These are phyloP conservation scores for Sporothrix mexicana DNA, from an alignment of 2,329 filamentous ascomycete species.

Conservation along the genomic window DNA sequence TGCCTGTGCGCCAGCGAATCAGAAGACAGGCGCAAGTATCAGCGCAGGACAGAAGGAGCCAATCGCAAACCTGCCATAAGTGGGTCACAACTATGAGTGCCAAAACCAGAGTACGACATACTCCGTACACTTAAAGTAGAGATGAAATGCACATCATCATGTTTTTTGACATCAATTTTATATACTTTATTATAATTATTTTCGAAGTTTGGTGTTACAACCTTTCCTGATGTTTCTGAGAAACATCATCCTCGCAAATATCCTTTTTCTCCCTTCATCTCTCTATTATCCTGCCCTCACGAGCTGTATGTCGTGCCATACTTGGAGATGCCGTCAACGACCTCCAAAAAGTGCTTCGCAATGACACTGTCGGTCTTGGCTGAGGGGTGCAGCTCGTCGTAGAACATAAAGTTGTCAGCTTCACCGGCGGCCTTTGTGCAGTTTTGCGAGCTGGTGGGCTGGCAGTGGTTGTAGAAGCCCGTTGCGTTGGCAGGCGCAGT, in stretches of 20 bases:
- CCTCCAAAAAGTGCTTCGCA: slow-evolving; percentile 48
- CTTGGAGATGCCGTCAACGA: slow-evolving; percentile 49
- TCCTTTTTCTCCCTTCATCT: slow-evolving; percentile 5
- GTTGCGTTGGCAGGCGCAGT: slow-evolving; percentile 67
- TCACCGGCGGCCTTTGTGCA: slow-evolving; percentile 51
- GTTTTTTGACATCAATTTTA: neutral
- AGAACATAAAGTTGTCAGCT: slow-evolving; percentile 71
- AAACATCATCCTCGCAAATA: neutral
- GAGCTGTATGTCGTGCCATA: slow-evolving; percentile 44
- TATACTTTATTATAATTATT: neutral
- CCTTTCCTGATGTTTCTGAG: neutral
- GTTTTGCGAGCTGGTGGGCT: slow-evolving; percentile 39
- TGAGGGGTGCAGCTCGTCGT: slow-evolving; percentile 74
- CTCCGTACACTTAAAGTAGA: neutral
- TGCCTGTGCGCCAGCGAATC: slow-evolving; percentile 7
- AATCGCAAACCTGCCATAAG: neutral
- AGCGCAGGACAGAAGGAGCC: neutral
- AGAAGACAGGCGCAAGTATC: slow-evolving; percentile 25
- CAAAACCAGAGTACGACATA: neutral
- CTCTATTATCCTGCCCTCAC: neutral
- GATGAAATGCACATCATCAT: neutral
- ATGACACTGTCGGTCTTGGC: slow-evolving; percentile 55
- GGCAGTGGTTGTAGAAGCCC: slow-evolving; percentile 63
- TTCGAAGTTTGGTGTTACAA: neutral
- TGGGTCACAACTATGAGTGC: neutral